phyloP scores from a whole-genome alignment of 1,139 yeast species.

The Arxiozyma telluris region DNA sequence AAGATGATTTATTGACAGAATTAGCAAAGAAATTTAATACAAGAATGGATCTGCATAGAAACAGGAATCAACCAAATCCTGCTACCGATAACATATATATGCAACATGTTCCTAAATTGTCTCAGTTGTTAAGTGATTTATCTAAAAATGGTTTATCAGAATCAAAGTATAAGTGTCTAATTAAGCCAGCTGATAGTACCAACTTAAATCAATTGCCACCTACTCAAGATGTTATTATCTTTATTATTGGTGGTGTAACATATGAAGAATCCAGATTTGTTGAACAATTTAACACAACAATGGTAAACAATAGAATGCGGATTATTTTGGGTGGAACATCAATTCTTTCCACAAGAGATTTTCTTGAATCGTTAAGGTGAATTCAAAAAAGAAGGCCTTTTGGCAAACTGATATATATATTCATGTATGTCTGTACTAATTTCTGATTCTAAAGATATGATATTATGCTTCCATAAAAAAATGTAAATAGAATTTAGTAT shows the following conservation, averaged over 20 bases:
- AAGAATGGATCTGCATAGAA: conserved; percentile 14
- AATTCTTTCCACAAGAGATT: conserved; percentile 50
- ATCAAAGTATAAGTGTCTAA: conserved; percentile 20
- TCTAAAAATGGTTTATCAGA: conserved; percentile 41
- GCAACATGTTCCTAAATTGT: conserved; percentile 71
- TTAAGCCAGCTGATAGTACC: conserved; percentile 31
- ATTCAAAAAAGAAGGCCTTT: not conserved
- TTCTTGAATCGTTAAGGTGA: conserved; percentile 34
- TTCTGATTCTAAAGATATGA: not conserved
- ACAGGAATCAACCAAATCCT: conserved; percentile 11
- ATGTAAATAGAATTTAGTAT: not conserved
- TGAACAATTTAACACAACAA: conserved; percentile 52
- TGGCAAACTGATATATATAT: not conserved
- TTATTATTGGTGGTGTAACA: conserved; percentile 84
- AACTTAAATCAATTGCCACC: conserved; percentile 21
- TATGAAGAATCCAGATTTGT: conserved; percentile 84
- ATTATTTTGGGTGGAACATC: conserved; percentile 72
- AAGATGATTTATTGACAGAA: conserved; percentile 28
- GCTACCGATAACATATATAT: conserved; percentile 47
- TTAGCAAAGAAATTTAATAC: conserved; percentile 29
- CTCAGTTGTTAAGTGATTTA: conserved; percentile 41
- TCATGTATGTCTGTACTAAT: not conserved
- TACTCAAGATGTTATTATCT: conserved; percentile 72
- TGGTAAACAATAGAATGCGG: conserved; percentile 39
- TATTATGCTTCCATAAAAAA: not conserved